Base-by-base conservation (phyloP, 306 rosid species). In the Begonia masoniana region DNA sequence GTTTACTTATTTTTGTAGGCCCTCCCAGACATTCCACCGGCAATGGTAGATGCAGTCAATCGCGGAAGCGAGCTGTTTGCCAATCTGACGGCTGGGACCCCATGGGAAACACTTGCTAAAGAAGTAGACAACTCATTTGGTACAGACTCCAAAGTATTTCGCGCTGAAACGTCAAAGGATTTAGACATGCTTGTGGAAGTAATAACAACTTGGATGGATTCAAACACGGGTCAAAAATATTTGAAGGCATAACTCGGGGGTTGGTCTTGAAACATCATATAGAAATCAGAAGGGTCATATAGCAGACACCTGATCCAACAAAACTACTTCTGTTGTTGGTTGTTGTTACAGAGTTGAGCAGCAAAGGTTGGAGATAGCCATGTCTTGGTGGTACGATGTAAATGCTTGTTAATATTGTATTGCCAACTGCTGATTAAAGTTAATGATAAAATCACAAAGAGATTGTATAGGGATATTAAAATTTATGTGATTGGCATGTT, bases 21-120 rank as follows among this genome's bases (percentile, higher is more conserved):
- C 24, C 58, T 91, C 9, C 97, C 95, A 36, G 96, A 91, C 68
- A 83, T 91, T 62, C 96, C 97, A 14, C 97, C 97, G 6, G 92
- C 84, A 56, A 85, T 85, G 97, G 94, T 87, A 2, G 78, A 91
- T 69, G 97, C 97, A 39, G 96, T 91, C 62, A 91, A 85, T 47
- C 84, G 92, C 9, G 97, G 97, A 10, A 83, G 94, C 2, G 96
- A 83, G 76, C 67, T 91, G 66, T 69, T 91, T 70, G 64, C 86
- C 13, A 85, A 83, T 77, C 79, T 91, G 15, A 63, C 91, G 0
- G 69, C 55, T 6, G 97, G 97, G 57, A 85, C 96, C 3, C 96
- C 94, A 21, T 91, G 94, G 97, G 97, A 91, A 67, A 65, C 81
- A 0, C 88, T 85, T 59, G 97, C 94, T 54, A 91, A 85, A 77